phyloP scores from a whole-genome alignment of 2,329 filamentous ascomycete species.

The Hypomyces rosellus region DNA sequence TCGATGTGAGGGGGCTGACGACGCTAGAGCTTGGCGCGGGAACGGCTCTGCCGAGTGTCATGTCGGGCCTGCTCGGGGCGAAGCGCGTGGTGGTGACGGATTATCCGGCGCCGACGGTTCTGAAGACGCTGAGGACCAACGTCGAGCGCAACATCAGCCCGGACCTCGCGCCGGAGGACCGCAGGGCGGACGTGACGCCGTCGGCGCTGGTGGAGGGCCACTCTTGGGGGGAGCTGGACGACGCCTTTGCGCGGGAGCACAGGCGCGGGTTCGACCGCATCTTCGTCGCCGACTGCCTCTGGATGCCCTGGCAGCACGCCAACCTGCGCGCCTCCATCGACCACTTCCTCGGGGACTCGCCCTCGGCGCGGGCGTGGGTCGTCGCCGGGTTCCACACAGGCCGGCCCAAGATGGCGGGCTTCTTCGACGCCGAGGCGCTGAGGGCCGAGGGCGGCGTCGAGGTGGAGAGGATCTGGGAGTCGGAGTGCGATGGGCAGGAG shows the following conservation, averaged over 20 bases:
- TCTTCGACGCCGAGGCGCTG: conserved; percentile 50
- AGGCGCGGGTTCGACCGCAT: conserved; percentile 51
- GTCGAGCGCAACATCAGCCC: conserved; percentile 43
- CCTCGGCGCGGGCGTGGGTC: conserved; percentile 51
- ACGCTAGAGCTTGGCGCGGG: conserved; percentile 64
- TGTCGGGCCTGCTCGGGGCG: conserved; percentile 43
- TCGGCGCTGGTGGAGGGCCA: conserved; percentile 51
- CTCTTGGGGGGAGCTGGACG: conserved; percentile 51
- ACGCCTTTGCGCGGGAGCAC: conserved; percentile 10
- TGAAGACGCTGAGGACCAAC: conserved; percentile 54
- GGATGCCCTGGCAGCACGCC: conserved; percentile 68
- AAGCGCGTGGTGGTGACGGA: conserved; percentile 54
- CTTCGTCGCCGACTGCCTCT: conserved; percentile 66
- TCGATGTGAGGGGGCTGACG: conserved; percentile 43
- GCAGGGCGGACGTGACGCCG: conserved; percentile 8
- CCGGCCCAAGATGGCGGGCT: conserved; percentile 55
- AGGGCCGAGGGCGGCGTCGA: conserved; percentile 43
- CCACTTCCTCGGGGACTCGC: conserved; percentile 47
- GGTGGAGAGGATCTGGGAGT: conserved; percentile 61
- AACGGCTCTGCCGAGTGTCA: conserved; percentile 47
- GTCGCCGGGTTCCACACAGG: conserved; percentile 69
- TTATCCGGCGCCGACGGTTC: conserved; percentile 56
- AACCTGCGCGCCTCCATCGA: conserved; percentile 57
- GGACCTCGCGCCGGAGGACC: conserved; percentile 26
- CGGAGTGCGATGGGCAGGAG: conserved; percentile 58